A percentile compares a stretch with the other conserved stretches of the same genome.
These are phyloP conservation scores for Trametes meyenii DNA, from an alignment of 768 basidiomycete genomes.

Conservation along the genomic window DNA sequence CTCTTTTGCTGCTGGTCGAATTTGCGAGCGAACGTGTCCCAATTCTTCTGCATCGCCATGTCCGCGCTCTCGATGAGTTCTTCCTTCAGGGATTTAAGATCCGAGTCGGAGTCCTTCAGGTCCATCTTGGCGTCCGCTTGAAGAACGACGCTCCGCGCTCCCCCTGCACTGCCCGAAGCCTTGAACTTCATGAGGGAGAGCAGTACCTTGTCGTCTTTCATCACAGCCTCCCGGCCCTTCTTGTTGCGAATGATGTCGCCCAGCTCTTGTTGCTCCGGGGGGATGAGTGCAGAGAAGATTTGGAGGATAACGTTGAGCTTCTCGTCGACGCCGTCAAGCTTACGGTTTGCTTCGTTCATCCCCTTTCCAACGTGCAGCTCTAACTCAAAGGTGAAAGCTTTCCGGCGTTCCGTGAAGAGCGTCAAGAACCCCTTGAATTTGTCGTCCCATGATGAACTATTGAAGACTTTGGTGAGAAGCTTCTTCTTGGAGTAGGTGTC, in stretches of 20 bases:
- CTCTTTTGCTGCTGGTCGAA: slow-evolving; percentile 47
- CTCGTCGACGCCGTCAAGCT: slow-evolving; percentile 17
- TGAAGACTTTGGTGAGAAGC: slow-evolving; percentile 33
- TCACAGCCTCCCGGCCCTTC: background rate
- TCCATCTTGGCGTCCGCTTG: background rate
- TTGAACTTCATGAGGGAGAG: background rate
- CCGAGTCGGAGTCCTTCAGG: background rate
- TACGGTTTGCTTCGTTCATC: slow-evolving; percentile 25
- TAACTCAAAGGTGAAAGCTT: slow-evolving; percentile 35
- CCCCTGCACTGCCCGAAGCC: background rate
- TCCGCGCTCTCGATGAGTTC: background rate
- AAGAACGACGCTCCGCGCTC: background rate
- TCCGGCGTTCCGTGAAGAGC: slow-evolving; percentile 29
- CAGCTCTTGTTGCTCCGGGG: background rate
- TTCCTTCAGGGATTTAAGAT: background rate
- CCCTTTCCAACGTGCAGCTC: slow-evolving; percentile 31
- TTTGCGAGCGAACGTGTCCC: slow-evolving; percentile 44
- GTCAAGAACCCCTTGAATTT: slow-evolving; percentile 17
- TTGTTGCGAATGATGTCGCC: background rate
- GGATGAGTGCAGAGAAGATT: background rate
- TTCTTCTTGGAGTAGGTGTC: slow-evolving; percentile 38
- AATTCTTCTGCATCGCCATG: background rate
- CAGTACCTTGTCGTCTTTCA: background rate
- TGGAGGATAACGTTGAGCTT: background rate
- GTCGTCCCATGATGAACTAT: slow-evolving; percentile 33